Evolutionary conservation across 257 asterid genomes (phyloP).

Genomic region (Eustoma russellianum): DNA sequence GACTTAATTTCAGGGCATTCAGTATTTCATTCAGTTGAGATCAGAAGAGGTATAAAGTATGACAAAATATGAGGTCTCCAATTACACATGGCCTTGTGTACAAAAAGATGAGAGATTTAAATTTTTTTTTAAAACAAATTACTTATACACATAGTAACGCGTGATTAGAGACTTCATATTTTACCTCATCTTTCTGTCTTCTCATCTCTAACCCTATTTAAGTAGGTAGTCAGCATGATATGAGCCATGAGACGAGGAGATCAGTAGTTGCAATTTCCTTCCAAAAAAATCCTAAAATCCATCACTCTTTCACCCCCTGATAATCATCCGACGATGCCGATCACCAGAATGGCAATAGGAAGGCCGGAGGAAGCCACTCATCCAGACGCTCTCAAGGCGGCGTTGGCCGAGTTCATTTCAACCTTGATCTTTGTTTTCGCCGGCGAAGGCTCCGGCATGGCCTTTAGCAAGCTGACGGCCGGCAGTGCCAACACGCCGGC

Average conservation of each 20-base stretch:
- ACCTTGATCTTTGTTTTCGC: slow-evolving; percentile 39
- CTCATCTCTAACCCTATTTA: too few relatives aligned
- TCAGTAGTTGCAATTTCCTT: background rate
- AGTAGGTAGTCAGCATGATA: slow-evolving; percentile 1
- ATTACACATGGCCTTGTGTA: too few relatives aligned
- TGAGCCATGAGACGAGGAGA: slow-evolving; percentile 9
- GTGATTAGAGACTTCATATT: too few relatives aligned
- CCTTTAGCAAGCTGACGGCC: slow-evolving; percentile 22
- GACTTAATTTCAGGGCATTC: background rate
- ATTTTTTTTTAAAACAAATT: too few relatives aligned
- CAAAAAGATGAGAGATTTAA: too few relatives aligned
- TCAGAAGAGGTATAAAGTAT: too few relatives aligned
- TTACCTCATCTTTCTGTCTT: too few relatives aligned
- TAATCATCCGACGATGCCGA: slow-evolving; percentile 19
- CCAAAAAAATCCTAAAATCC: too few relatives aligned
- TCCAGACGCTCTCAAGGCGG: slow-evolving; percentile 32
- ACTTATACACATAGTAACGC: too few relatives aligned
- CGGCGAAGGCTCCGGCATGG: slow-evolving; percentile 37
- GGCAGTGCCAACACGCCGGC: slow-evolving; percentile 20
- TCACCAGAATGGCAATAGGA: slow-evolving; percentile 22
- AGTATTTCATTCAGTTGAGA: slow-evolving; percentile 13
- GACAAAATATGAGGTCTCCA: too few relatives aligned
- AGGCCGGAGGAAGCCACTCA: slow-evolving; percentile 19
- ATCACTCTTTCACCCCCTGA: too few relatives aligned
- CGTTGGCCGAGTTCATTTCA: slow-evolving; percentile 42